Evolutionary conservation across 192 early-diverging fungal genomes (phyloP).

Genomic region (Dissophora ornata): DNA sequence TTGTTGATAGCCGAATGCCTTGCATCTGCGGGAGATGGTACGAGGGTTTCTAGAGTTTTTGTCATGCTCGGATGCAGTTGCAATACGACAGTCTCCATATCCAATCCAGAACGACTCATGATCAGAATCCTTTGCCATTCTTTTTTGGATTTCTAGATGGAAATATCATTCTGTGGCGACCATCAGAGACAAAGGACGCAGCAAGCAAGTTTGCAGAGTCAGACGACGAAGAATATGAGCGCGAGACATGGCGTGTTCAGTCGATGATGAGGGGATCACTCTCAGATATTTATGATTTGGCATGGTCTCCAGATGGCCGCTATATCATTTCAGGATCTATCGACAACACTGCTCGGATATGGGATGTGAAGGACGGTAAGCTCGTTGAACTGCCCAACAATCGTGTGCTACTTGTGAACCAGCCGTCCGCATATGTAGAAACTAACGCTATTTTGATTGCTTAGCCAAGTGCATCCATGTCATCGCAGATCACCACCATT

Average conservation of each 20-base stretch:
- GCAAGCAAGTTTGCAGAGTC: conserved; percentile 55
- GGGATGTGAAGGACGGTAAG: conserved; percentile 80
- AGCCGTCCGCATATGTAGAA: background rate
- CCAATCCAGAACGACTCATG: too few relatives aligned
- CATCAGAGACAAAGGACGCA: conserved; percentile 65
- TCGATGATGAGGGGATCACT: conserved; percentile 79
- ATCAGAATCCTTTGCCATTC: too few relatives aligned
- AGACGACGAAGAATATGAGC: conserved; percentile 65
- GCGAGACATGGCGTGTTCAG: conserved; percentile 82
- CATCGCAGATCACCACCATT: conserved; percentile 86
- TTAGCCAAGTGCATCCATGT: conserved; percentile 81
- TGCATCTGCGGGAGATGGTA: conserved; percentile 92
- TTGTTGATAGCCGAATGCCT: conserved; percentile 64
- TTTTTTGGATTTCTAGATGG: conserved; percentile 77
- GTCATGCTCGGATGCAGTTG: too few relatives aligned
- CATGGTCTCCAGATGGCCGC: conserved; percentile 90
- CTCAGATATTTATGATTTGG: conserved; percentile 90
- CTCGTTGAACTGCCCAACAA: background rate
- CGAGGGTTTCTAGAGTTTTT: background rate
- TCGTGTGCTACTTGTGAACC: background rate
- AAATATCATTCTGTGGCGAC: conserved; percentile 86
- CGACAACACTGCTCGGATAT: conserved; percentile 90
- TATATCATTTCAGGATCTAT: conserved; percentile 88
- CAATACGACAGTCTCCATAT: background rate
- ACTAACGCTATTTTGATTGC: background rate